phyloP scores from a whole-genome alignment of 2,329 filamentous ascomycete species.

The Diaporthe eres region DNA sequence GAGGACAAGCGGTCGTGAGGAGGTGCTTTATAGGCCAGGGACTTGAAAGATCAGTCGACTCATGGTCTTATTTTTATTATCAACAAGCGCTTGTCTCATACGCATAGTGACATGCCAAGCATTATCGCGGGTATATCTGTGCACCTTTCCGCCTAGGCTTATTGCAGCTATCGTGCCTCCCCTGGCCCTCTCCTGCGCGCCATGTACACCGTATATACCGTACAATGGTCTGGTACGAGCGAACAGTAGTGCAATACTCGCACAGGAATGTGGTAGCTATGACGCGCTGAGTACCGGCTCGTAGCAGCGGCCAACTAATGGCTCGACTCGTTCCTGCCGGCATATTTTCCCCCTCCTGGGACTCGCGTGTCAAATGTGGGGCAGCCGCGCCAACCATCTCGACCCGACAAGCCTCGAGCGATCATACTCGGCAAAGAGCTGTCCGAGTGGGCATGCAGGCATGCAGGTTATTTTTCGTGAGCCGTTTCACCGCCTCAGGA shows the following conservation, averaged over 20 bases:
- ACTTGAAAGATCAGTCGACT: constrained; percentile 11
- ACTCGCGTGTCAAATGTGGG: constrained; percentile 7
- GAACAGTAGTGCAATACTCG: neutral
- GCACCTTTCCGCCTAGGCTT: neutral
- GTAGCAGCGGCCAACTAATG: neutral
- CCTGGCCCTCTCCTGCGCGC: too few relatives aligned
- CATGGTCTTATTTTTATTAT: constrained; percentile 18
- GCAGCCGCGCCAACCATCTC: constrained; percentile 32
- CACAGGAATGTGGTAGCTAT: constrained; percentile 20
- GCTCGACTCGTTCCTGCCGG: constrained; percentile 10
- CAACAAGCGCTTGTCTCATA: constrained; percentile 16
- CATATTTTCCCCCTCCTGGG: neutral
- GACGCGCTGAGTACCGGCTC: constrained; percentile 31
- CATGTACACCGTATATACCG: neutral
- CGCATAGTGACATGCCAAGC: constrained; percentile 14
- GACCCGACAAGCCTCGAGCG: constrained; percentile 4
- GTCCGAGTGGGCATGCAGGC: constrained; percentile 17
- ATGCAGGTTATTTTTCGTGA: neutral
- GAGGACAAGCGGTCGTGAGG: neutral
- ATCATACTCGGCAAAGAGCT: constrained; percentile 25
- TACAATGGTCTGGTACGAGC: neutral
- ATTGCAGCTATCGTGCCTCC: neutral
- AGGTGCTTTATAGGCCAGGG: constrained; percentile 2
- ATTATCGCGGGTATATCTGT: constrained; percentile 23
- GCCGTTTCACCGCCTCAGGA: constrained; percentile 45